Percentiles rank a stretch among this genome's conserved stretches.
phyloP scores from a whole-genome alignment of 176 grass and related monocot genomes.

The Lolium perenne region DNA sequence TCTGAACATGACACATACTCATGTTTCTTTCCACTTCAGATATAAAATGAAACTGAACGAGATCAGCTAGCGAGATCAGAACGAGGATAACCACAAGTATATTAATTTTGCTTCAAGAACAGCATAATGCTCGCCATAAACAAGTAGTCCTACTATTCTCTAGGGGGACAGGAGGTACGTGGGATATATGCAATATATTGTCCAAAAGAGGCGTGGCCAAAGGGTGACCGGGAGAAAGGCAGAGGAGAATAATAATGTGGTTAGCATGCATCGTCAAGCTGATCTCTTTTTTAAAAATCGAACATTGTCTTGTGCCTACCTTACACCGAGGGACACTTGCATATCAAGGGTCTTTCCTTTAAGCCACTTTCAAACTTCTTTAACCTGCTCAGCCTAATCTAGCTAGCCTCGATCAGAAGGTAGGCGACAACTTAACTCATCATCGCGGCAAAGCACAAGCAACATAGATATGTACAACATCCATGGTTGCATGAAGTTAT shows the following conservation, averaged over 20 bases:
- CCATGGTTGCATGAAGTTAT: too few relatives aligned
- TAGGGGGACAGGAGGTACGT: too few relatives aligned
- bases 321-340: slow-evolving; percentile 46
- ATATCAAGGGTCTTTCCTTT: neutral
- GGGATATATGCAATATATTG: too few relatives aligned
- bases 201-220: neutral
- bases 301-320: slow-evolving; percentile 49
- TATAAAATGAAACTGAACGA: too few relatives aligned
- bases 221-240: neutral
- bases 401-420: neutral
- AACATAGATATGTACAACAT: neutral
- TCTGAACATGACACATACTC: too few relatives aligned
- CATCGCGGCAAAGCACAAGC: slow-evolving; percentile 9
- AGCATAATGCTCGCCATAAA: too few relatives aligned
- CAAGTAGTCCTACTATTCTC: neutral
- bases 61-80: too few relatives aligned
- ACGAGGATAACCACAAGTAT: too few relatives aligned
- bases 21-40: too few relatives aligned
- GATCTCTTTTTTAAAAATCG: slow-evolving; percentile 20
- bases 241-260: neutral
- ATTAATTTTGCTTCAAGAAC: too few relatives aligned
- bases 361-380: neutral
- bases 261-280: slow-evolving; percentile 21
- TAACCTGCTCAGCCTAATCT: neutral
- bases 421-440: neutral